Evolutionary conservation across 257 asterid genomes (phyloP).

Genomic region (Nicotiana benthamiana): DNA sequence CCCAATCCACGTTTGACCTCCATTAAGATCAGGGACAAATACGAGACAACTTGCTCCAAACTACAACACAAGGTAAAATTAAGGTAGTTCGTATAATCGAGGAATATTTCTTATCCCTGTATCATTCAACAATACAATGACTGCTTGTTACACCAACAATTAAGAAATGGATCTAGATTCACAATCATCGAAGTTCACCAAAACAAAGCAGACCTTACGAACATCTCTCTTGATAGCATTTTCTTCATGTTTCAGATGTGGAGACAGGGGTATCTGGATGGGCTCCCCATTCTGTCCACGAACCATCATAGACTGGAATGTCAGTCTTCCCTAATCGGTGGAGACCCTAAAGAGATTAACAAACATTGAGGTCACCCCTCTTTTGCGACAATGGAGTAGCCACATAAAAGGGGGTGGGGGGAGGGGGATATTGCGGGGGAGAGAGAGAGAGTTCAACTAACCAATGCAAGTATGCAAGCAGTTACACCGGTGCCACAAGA

Average conservation of each 20-base stretch:
- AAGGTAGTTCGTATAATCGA: background rate
- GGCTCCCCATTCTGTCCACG: constrained; percentile 94
- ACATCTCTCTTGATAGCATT: background rate
- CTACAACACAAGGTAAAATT: background rate
- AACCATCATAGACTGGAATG: constrained; percentile 75
- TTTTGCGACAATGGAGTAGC: background rate
- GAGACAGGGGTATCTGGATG: constrained; percentile 45
- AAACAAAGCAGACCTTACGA: background rate
- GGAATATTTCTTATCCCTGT: background rate
- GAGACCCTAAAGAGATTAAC: constrained; percentile 48
- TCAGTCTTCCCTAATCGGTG: constrained; percentile 76
- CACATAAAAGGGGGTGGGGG: too few relatives aligned
- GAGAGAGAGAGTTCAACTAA: constrained; percentile 15
- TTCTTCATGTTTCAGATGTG: constrained; percentile 17
- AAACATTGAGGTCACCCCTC: background rate
- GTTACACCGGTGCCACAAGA: constrained; percentile 99
- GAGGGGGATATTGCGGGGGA: background rate
- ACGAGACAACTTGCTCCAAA: background rate
- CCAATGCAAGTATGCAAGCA: constrained; percentile 88
- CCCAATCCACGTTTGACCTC: background rate
- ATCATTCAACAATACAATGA: background rate
- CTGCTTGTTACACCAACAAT: background rate
- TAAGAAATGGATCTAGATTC: background rate
- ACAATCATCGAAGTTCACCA: background rate
- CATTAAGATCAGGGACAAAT: background rate